These are phyloP conservation scores for Eucalyptus marginata DNA, from an alignment of 345 rosid species.

Conservation along the genomic window DNA sequence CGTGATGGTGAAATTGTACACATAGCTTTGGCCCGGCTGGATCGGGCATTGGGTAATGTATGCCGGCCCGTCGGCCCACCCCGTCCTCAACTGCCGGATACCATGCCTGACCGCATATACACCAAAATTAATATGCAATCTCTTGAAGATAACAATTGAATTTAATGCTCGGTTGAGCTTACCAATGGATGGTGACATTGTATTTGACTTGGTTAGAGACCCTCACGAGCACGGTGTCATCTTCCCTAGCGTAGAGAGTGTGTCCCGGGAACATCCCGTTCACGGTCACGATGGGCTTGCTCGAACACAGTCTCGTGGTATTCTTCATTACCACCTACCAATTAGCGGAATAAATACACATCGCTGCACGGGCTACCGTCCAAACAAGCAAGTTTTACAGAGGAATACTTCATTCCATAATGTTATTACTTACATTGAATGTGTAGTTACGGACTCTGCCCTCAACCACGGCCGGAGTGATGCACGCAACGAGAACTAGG, in stretches of 20 bases:
- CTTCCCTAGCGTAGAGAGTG: not conserved
- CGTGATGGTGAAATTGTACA: slow-evolving; percentile 74
- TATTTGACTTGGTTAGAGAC: slow-evolving; percentile 55
- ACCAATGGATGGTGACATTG: not conserved
- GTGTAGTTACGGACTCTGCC: not conserved
- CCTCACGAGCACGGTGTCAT: not conserved
- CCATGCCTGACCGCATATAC: not conserved
- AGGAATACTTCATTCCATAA: not conserved
- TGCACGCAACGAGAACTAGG: not conserved
- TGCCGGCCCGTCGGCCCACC: slow-evolving; percentile 62
- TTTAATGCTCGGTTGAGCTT: not conserved
- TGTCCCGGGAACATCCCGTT: not conserved
- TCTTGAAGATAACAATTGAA: not conserved
- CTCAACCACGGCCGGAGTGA: not conserved
- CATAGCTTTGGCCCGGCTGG: slow-evolving; percentile 9
- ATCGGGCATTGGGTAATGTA: slow-evolving; percentile 68
- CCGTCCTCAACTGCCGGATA: slow-evolving; percentile 45
- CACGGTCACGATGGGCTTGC: not conserved
- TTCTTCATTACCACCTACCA: slow-evolving; percentile 6
- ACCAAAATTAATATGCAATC: not conserved
- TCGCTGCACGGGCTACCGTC: not conserved
- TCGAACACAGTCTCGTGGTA: not conserved
- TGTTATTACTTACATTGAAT: not conserved
- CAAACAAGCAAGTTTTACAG: not conserved
- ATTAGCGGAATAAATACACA: not conserved